These are phyloP conservation scores for Aspergillus ruber DNA, from an alignment of 2,329 filamentous ascomycete species.

Conservation along the genomic window DNA sequence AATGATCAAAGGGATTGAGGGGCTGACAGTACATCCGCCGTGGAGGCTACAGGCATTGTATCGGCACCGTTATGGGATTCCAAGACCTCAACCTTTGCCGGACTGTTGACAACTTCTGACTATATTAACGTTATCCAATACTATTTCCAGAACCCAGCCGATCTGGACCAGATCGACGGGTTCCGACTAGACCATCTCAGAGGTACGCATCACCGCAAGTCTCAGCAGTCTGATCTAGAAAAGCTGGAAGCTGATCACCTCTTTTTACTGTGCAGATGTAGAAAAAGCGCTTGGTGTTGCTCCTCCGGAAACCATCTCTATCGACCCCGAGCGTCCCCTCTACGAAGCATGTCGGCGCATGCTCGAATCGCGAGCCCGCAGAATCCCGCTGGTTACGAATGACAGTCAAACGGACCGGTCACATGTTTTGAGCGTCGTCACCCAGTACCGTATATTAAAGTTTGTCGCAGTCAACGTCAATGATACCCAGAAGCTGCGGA, in stretches of 20 bases:
- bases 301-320: slow-evolving; percentile 91
- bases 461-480: slow-evolving; percentile 95
- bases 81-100: slow-evolving; percentile 83
- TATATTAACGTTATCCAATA: slow-evolving; percentile 99
- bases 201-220: slow-evolving; percentile 51
- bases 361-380: slow-evolving; percentile 84
- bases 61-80: slow-evolving; percentile 97
- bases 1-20: neutral
- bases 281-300: slow-evolving; percentile 87
- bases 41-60: slow-evolving; percentile 67
- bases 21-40: neutral
- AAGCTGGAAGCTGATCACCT: neutral
- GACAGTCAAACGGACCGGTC: slow-evolving; percentile 90
- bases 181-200: slow-evolving; percentile 87
- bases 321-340: slow-evolving; percentile 80
- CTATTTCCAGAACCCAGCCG: slow-evolving; percentile 94
- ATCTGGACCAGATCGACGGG: slow-evolving; percentile 82
- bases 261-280: slow-evolving; percentile 58
- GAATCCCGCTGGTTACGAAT: slow-evolving; percentile 87
- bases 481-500: slow-evolving; percentile 81
- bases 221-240: slow-evolving; percentile 2
- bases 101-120: slow-evolving; percentile 88
- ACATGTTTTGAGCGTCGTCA: slow-evolving; percentile 93
- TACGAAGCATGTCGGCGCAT: slow-evolving; percentile 95
- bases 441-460: slow-evolving; percentile 96